Conservation (phyloP, 441 rosid species). For the Melastoma candidum region DNA sequence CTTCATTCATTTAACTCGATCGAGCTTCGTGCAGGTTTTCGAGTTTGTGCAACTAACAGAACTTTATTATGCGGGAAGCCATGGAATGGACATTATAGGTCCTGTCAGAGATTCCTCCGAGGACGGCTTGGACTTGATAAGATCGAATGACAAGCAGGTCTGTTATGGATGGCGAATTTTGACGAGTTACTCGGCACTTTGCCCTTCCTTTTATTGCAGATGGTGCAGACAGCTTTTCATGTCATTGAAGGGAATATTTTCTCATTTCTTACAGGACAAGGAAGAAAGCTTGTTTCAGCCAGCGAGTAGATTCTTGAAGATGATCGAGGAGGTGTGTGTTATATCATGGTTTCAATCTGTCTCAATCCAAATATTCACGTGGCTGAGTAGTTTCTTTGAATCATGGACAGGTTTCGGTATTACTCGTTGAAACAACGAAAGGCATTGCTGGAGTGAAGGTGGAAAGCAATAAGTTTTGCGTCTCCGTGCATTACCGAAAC, state of each 20-base stretch:
- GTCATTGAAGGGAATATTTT: slow-evolving; percentile 4
- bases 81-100: slow-evolving; percentile 96
- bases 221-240: too few species aligned
- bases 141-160: slow-evolving; percentile 56
- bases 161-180: not conserved
- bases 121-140: slow-evolving; percentile 28
- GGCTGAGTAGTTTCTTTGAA: not conserved
- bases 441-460: slow-evolving; percentile 68
- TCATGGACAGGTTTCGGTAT: slow-evolving; percentile 43
- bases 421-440: slow-evolving; percentile 53
- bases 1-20: slow-evolving; percentile 1
- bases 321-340: slow-evolving; percentile 58
- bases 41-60: slow-evolving; percentile 75
- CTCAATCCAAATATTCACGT: slow-evolving; percentile 1
- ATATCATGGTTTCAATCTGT: slow-evolving; percentile 4
- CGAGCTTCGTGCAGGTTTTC: slow-evolving; percentile 41
- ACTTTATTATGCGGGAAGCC: slow-evolving; percentile 95
- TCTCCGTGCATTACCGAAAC: slow-evolving; percentile 90
- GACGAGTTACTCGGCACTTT: too few species aligned
- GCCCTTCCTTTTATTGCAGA: not conserved
- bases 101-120: slow-evolving; percentile 48
- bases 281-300: slow-evolving; percentile 87
- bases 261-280: slow-evolving; percentile 36
- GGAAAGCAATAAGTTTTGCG: slow-evolving; percentile 87
- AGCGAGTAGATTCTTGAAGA: slow-evolving; percentile 78